Conservation (phyloP, 345 rosid species). For the Theobroma cacao region DNA sequence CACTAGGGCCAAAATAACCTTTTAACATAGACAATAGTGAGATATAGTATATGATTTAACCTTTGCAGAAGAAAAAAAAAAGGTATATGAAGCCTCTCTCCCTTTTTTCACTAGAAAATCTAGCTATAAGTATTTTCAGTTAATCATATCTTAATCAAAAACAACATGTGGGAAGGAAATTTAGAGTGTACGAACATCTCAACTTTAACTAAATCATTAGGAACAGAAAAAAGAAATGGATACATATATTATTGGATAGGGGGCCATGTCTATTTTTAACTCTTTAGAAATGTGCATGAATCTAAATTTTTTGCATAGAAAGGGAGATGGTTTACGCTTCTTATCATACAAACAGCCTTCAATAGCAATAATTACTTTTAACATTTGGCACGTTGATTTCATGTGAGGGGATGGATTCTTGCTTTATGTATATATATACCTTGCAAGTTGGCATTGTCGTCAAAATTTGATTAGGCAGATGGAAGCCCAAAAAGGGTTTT, state of each 20-base stretch:
- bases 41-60: not conserved
- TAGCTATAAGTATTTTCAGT: not conserved
- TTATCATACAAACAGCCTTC: not conserved
- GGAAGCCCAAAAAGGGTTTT: no score
- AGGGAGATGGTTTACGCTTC: not conserved
- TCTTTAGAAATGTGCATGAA: conserved; percentile 21
- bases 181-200: not conserved
- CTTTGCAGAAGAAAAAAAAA: not conserved
- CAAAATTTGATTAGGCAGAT: not conserved
- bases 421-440: not conserved
- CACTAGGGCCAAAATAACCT: not conserved
- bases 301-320: not conserved
- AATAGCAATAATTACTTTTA: not conserved
- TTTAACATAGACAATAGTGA: no score
- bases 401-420: not conserved
- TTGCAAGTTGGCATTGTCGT: not conserved
- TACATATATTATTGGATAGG: not conserved
- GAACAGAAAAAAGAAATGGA: no score
- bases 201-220: not conserved
- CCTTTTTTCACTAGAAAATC: not conserved
- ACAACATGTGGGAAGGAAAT: not conserved
- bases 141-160: not conserved
- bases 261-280: not conserved
- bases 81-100: not conserved
- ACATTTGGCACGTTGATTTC: conserved; percentile 7